A percentile compares a stretch with the other conserved stretches of the same genome.
Conservation (phyloP, 108 stramenopile species). For the Fistulifera solaris region DNA sequence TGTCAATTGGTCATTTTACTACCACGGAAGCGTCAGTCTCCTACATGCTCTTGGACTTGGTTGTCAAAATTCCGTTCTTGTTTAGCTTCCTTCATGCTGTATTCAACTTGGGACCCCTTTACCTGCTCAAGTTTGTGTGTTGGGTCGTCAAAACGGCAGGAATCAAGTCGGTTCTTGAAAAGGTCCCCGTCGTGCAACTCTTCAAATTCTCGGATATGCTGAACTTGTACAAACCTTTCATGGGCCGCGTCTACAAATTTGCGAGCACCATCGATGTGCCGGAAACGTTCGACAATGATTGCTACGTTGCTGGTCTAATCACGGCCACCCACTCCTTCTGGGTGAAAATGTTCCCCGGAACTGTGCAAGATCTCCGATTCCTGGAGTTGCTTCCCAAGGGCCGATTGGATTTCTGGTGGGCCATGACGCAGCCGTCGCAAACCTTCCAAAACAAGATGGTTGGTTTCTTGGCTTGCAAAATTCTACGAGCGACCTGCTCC, state of each 20-base stretch:
- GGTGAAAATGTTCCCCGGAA: conserved; percentile 1
- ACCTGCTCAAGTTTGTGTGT: conserved; percentile 2
- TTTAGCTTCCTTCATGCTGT: background rate
- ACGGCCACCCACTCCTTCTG: background rate
- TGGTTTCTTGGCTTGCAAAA: conserved; percentile 48
- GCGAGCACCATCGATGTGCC: conserved; percentile 63
- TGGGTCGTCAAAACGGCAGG: conserved; percentile 2
- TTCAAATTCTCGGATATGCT: conserved; percentile 5
- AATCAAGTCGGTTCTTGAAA: conserved; percentile 2
- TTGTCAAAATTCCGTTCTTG: background rate
- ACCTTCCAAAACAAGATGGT: conserved; percentile 39
- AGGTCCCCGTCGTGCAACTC: background rate
- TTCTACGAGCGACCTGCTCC: conserved; percentile 42
- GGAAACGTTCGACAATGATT: conserved; percentile 23
- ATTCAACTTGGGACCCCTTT: conserved; percentile 4
- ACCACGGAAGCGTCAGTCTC: background rate
- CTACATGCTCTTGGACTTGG: conserved; percentile 1
- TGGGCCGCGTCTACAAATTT: conserved; percentile 67
- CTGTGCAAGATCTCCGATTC: background rate
- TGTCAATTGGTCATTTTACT: conserved; percentile 1
- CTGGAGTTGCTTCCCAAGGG: conserved; percentile 12
- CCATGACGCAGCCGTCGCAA: conserved; percentile 65
- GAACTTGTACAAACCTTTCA: conserved; percentile 10
- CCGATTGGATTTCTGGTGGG: conserved; percentile 53
- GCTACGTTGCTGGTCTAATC: conserved; percentile 1